Conservation (phyloP, 1,139 yeast genomes). For the Taiozyma sp. region DNA sequence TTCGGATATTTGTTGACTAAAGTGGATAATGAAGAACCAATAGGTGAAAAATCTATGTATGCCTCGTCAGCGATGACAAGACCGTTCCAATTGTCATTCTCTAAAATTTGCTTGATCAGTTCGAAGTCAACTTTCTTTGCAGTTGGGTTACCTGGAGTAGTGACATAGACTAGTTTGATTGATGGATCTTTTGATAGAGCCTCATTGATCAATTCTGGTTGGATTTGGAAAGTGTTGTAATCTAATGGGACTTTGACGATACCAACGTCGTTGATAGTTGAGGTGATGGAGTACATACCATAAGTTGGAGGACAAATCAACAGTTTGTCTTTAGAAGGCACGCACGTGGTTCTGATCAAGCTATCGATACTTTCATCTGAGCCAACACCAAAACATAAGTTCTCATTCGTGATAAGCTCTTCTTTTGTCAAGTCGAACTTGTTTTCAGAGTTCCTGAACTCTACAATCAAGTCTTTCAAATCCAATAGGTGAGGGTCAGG, state of each 20-base stretch:
- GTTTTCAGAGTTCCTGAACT: slow-evolving; percentile 56
- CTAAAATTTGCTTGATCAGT: slow-evolving; percentile 47
- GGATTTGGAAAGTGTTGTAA: slow-evolving; percentile 60
- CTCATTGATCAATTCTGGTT: slow-evolving; percentile 50
- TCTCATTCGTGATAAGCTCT: slow-evolving; percentile 48
- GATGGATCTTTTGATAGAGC: slow-evolving; percentile 49
- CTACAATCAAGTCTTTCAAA: slow-evolving; percentile 66
- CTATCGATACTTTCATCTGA: slow-evolving; percentile 96
- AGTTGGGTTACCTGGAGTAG: slow-evolving; percentile 99
- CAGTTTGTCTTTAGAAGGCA: slow-evolving; percentile 78
- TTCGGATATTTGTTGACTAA: slow-evolving; percentile 79
- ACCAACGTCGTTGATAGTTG: slow-evolving; percentile 82
- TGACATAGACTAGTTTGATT: slow-evolving; percentile 74
- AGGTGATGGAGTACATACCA: slow-evolving; percentile 94
- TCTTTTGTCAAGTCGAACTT: slow-evolving; percentile 11
- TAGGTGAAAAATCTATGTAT: slow-evolving; percentile 76
- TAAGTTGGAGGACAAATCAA: slow-evolving; percentile 93
- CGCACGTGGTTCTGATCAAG: slow-evolving; percentile 77
- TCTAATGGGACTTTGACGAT: slow-evolving; percentile 68
- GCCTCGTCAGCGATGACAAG: slow-evolving; percentile 91
- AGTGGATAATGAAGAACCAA: slow-evolving; percentile 71
- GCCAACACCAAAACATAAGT: slow-evolving; percentile 92
- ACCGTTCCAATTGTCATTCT: slow-evolving; percentile 63
- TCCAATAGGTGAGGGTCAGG: slow-evolving; percentile 96
- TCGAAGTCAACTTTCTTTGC: slow-evolving; percentile 55